phyloP scores from a whole-genome alignment of 2,329 filamentous ascomycete genomes.

The Hymenoscyphus occultus region DNA sequence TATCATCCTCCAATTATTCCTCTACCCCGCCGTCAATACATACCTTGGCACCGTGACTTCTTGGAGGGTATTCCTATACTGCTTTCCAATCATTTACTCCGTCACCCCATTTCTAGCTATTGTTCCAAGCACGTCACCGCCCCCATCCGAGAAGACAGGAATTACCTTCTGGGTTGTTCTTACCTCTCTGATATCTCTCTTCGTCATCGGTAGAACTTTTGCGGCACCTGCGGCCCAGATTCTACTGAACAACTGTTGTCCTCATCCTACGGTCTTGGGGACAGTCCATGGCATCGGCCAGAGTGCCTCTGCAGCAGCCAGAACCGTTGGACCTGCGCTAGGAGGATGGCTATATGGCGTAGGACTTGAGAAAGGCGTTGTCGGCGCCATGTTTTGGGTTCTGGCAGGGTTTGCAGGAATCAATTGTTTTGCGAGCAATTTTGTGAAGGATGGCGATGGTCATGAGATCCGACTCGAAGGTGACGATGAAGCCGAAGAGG shows the following conservation, averaged over 20 bases:
- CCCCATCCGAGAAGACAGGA: slow-evolving; percentile 33
- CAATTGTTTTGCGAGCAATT: slow-evolving; percentile 46
- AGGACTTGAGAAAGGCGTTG: slow-evolving; percentile 53
- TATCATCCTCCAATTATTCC: slow-evolving; percentile 67
- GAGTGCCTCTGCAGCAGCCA: slow-evolving; percentile 55
- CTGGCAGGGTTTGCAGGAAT: slow-evolving; percentile 54
- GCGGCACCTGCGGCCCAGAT: slow-evolving; percentile 57
- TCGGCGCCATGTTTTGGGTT: slow-evolving; percentile 45
- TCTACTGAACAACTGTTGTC: slow-evolving; percentile 59
- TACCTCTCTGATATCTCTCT: slow-evolving; percentile 50
- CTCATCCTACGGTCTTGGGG: slow-evolving; percentile 55
- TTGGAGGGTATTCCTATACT: slow-evolving; percentile 65
- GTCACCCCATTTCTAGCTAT: slow-evolving; percentile 69
- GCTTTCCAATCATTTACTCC: slow-evolving; percentile 69
- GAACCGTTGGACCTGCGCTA: slow-evolving; percentile 58
- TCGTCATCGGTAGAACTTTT: slow-evolving; percentile 73
- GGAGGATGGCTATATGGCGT: slow-evolving; percentile 60
- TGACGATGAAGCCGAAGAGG: slow-evolving; percentile 48
- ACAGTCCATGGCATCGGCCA: slow-evolving; percentile 57
- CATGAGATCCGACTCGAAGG: slow-evolving; percentile 64
- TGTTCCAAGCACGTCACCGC: slow-evolving; percentile 46
- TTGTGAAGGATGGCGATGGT: slow-evolving; percentile 59
- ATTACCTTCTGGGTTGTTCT: slow-evolving; percentile 29
- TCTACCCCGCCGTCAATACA: slow-evolving; percentile 67
- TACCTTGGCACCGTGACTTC: slow-evolving; percentile 65